Evolutionary conservation across 768 basidiomycete species (phyloP), one percentile per base, ranked within the genome.

Genomic region (Termitomyces sp.): DNA sequence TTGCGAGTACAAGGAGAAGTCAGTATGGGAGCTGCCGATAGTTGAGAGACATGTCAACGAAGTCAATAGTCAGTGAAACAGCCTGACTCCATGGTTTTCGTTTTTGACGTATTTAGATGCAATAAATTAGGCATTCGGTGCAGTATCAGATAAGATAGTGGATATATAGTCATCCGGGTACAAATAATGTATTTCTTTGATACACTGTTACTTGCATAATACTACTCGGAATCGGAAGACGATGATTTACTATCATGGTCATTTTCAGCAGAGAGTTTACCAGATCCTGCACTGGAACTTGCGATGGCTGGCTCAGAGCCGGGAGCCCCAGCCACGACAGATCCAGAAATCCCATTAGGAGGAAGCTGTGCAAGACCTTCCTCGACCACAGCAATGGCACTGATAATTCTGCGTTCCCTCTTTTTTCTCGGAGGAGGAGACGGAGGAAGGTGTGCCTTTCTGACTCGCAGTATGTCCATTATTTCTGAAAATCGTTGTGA

Each of bases 381-480:
- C 49, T 86, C 83, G 8, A 74, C 72, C 54, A 86, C 75, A 37
- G 73, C 77, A 47, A 76, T 79, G 0, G 84, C 81, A 60, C 85
- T 86, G 14, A 74, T 79, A 5, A 86, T 77, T 63, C 83, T 84
- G 9, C 84, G 76, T 62, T 80, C 79, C 64, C 77, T 78, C 50
- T 74, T 67, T 69, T 76, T 74, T 62, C 74, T 65, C 57, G 72
- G 37, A 5, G 69, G 49, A 50, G 49, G 20, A 34, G 68, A 62
- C 0, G 64, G 40, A 17, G 86, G 84, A 36, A 83, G 66, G 60
- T 87, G 83, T 0, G 86, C 83, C 66, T 92, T 91, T 73, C 90
- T 92, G 58, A 85, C 79, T 59, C 86, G 79, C 43, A 92, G 77
- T 61, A 92, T 91, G 65, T 92, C 91, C 83, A 92, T 86, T 59